Percentiles rank a stretch among this genome's conserved stretches.
These are phyloP conservation scores for Monascus ruber DNA, from an alignment of 2,329 filamentous ascomycete genomes.

Conservation along the genomic window DNA sequence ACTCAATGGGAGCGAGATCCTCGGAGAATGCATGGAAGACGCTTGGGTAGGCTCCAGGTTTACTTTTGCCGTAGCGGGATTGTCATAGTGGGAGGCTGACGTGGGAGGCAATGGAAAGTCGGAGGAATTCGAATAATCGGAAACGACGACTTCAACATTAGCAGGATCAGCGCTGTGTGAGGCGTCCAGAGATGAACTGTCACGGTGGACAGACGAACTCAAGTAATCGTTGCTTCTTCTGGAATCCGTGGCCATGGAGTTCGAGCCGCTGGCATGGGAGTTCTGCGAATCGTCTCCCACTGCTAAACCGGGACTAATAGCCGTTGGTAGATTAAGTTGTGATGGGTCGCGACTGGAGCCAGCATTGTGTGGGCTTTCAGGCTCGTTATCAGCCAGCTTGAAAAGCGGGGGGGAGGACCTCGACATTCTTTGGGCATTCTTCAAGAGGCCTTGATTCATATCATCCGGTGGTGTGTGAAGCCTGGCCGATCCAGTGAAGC, in stretches of 20 bases:
- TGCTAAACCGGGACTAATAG: constrained; percentile 10
- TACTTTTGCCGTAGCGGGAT: constrained; percentile 1
- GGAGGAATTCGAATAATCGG: neutral
- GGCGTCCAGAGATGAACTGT: neutral
- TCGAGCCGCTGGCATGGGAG: constrained; percentile 1
- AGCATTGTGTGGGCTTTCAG: constrained; percentile 4
- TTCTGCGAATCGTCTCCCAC: constrained; percentile 5
- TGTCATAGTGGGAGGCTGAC: constrained; percentile 6
- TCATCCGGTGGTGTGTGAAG: constrained; percentile 21
- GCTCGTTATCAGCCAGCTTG: constrained; percentile 6
- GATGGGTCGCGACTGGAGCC: constrained; percentile 10
- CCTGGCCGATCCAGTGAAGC: constrained; percentile 41
- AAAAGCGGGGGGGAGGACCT: constrained; percentile 36
- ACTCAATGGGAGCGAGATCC: constrained; percentile 31
- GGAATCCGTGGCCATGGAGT: neutral
- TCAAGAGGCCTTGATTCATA: constrained; percentile 42
- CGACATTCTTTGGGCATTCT: constrained; percentile 49
- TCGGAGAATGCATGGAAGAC: constrained; percentile 15
- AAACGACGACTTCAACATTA: neutral
- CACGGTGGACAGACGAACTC: neutral
- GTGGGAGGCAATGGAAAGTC: constrained; percentile 8
- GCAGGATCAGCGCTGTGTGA: neutral
- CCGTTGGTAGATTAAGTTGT: constrained; percentile 10
- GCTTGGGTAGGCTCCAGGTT: constrained; percentile 4
- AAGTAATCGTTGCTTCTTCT: neutral